phyloP scores from a whole-genome alignment of 768 basidiomycete species.

The Galerina sulciceps region DNA sequence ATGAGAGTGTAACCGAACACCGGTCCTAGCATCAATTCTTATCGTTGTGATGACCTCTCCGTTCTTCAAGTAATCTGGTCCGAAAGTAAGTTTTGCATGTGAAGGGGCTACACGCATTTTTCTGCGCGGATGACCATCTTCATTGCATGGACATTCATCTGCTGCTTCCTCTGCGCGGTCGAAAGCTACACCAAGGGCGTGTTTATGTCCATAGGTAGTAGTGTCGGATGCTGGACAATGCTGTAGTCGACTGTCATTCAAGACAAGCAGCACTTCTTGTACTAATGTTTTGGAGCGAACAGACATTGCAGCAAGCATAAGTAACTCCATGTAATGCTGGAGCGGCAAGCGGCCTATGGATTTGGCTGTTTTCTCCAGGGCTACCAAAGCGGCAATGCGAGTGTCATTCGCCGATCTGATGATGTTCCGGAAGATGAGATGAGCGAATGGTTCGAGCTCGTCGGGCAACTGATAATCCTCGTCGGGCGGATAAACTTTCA shows the following conservation, averaged over 20 bases:
- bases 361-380: slow-evolving; percentile 55
- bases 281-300: slow-evolving; percentile 54
- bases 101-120: slow-evolving; percentile 47
- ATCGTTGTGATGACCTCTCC: slow-evolving; percentile 52
- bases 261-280: slow-evolving; percentile 64
- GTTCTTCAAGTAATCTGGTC: slow-evolving; percentile 35
- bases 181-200: slow-evolving; percentile 60
- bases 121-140: slow-evolving; percentile 53
- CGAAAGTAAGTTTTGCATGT: slow-evolving; percentile 41
- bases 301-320: slow-evolving; percentile 55
- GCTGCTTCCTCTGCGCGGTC: slow-evolving; percentile 71
- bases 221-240: slow-evolving; percentile 25
- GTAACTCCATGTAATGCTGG: slow-evolving; percentile 51
- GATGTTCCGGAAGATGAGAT: slow-evolving; percentile 48
- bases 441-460: slow-evolving; percentile 32
- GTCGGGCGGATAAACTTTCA: slow-evolving; percentile 51
- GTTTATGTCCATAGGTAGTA: slow-evolving; percentile 53
- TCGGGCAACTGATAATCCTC: slow-evolving; percentile 35
- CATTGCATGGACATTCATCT: slow-evolving; percentile 69
- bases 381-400: slow-evolving; percentile 60
- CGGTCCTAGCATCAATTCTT: slow-evolving; percentile 53
- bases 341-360: slow-evolving; percentile 46
- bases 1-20: slow-evolving; percentile 66
- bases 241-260: slow-evolving; percentile 43
- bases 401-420: slow-evolving; percentile 59